Conservation (phyloP, 495 filamentous ascomycete genomes). For the Lophium mytilinum region DNA sequence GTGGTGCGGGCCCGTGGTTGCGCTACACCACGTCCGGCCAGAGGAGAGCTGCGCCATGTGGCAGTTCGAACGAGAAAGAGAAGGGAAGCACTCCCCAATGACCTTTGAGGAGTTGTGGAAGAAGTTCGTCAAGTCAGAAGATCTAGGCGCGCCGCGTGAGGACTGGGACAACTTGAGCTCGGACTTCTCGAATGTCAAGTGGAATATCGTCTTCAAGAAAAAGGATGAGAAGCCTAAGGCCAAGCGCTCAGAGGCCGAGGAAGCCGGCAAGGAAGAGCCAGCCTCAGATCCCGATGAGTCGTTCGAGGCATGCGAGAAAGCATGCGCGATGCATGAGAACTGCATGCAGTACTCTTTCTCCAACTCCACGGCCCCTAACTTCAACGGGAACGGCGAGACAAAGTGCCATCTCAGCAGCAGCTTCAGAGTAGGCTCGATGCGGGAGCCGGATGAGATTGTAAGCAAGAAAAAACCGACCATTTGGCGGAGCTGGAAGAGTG, state of each 20-base stretch:
- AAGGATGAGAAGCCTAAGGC: background rate
- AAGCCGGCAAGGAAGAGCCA: background rate
- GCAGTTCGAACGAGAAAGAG: slow-evolving; percentile 8
- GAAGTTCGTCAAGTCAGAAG: slow-evolving; percentile 11
- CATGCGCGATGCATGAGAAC: slow-evolving; percentile 3
- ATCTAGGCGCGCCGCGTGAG: background rate
- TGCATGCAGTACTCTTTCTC: slow-evolving; percentile 16
- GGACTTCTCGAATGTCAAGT: slow-evolving; percentile 4
- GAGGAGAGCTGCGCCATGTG: slow-evolving; percentile 6
- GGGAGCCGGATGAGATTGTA: background rate
- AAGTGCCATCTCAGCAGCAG: slow-evolving; percentile 17
- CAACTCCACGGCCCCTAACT: slow-evolving; percentile 2
- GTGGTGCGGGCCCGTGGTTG: slow-evolving; percentile 18
- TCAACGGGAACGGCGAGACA: slow-evolving; percentile 12
- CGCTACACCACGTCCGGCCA: slow-evolving; percentile 12
- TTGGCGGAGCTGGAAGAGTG: slow-evolving; percentile 6
- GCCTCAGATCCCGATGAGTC: slow-evolving; percentile 3
- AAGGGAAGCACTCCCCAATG: slow-evolving; percentile 8
- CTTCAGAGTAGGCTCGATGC: slow-evolving; percentile 1
- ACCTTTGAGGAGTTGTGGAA: slow-evolving; percentile 15
- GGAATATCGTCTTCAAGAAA: slow-evolving; percentile 17
- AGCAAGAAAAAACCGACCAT: background rate
- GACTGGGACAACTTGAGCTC: slow-evolving; percentile 22
- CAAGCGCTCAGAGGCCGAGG: background rate
- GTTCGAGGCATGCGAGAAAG: slow-evolving; percentile 2